phyloP scores from a whole-genome alignment of 768 basidiomycete genomes.

The Xerocomus potaroensis region DNA sequence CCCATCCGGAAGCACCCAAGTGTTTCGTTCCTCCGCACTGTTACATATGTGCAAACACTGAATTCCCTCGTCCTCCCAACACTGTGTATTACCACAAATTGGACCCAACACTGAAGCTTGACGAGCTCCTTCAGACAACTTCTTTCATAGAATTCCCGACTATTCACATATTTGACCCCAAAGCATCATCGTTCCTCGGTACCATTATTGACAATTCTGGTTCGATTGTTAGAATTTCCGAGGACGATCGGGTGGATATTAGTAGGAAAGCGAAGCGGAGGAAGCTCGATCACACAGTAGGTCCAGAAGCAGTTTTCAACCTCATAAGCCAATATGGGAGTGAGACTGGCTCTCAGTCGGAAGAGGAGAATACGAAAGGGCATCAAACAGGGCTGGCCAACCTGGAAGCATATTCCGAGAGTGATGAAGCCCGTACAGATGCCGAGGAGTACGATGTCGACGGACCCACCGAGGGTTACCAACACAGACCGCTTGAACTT shows the following conservation, averaged over 20 bases:
- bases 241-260: conserved; percentile 18
- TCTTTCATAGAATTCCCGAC: conserved; percentile 83
- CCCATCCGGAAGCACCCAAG: conserved; percentile 53
- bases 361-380: conserved; percentile 9
- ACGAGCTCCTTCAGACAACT: conserved; percentile 48
- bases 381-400: conserved; percentile 14
- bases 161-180: conserved; percentile 67
- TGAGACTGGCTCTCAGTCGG: conserved; percentile 37
- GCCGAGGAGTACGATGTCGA: conserved; percentile 17
- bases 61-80: conserved; percentile 24
- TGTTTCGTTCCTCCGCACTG: conserved; percentile 55
- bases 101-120: conserved; percentile 46
- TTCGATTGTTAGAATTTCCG: conserved; percentile 19
- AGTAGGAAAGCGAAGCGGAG: conserved; percentile 49
- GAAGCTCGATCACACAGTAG: conserved; percentile 49
- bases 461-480: conserved; percentile 5
- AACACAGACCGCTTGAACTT: conserved; percentile 18
- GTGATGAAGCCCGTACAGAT: conserved; percentile 6
- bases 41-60: conserved; percentile 48
- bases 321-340: conserved; percentile 62
- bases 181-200: conserved; percentile 50
- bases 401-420: conserved; percentile 24
- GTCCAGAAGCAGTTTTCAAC: conserved; percentile 52
- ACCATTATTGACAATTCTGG: conserved; percentile 56
- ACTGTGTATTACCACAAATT: conserved; percentile 51